Evolutionary conservation across 2,329 filamentous ascomycete species (phyloP), one percentile per base, ranked within the genome.

Genomic region (Alternaria longipes): DNA sequence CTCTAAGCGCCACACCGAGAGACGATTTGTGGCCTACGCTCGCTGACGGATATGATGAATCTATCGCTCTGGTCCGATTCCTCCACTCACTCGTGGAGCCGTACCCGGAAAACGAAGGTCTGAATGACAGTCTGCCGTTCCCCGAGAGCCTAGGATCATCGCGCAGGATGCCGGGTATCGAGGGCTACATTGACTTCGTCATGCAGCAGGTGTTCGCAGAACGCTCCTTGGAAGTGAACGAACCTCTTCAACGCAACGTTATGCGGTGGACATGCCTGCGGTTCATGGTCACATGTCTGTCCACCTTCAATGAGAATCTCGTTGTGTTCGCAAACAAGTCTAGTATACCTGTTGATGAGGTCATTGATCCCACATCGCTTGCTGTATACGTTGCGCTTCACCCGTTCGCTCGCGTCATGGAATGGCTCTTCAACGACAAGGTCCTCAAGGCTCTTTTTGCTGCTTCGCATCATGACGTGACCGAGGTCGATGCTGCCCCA

Each of bases 381-480:
- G 87, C 89, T 51, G 86, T 87, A 6, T 99, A 99, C 75, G 89
- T 95, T 60, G 88, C 89, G 24, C 86, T 97, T 54, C 96, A 99
- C 80, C 94, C 96, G 0, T 99, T 98, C 73, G 89, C 92, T 3
- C 89, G 96, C 60, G 90, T 97, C 16, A 97, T 98, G 91, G 95
- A 99, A 75, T 98, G 95, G 93, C 87, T 99, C 80, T 97, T 97
- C 79, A 97, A 97, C 74, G 92, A 96, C 72, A 92, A 91, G 66
- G 92, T 97, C 22, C 88, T 97, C 71, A 87, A 87, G 66, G 87
- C 90, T 14, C 81, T 99, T 2, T 94, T 97, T 78, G 85, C 87
- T 58, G 87, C 91, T 11, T 87, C 95, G 30, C 91, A 94, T 68
- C 90, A 96, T 75, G 88, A 94, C 67, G 81, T 90, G 16, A 83